Conservation (phyloP, 2,329 filamentous ascomycete genomes). For the Drechslerella stenobrocha region DNA sequence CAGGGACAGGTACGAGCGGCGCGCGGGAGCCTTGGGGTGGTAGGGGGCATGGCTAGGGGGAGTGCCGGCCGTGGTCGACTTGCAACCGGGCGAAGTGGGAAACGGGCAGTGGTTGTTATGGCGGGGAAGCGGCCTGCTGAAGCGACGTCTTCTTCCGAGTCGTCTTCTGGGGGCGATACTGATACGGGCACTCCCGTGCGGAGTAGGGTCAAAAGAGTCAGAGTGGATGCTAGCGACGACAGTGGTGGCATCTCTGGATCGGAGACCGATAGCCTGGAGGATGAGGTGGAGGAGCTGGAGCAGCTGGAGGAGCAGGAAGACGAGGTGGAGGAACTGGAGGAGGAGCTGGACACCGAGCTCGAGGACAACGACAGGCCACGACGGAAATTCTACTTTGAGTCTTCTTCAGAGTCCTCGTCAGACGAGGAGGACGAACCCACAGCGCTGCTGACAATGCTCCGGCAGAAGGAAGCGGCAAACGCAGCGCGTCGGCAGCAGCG, state of each 20-base stretch:
- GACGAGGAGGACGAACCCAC: constrained; percentile 28
- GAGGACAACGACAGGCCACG: constrained; percentile 1
- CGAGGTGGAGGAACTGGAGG: neutral
- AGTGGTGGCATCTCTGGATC: neutral
- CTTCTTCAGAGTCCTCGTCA: constrained; percentile 14
- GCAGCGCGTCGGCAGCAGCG: constrained; percentile 24
- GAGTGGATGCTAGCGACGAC: neutral
- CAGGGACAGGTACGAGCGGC: too few relatives aligned
- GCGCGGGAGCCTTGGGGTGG: too few relatives aligned
- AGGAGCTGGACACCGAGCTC: constrained; percentile 3
- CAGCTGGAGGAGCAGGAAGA: constrained; percentile 10
- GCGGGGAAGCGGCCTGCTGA: constrained; percentile 39
- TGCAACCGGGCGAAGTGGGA: constrained; percentile 9
- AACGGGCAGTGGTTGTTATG: constrained; percentile 15
- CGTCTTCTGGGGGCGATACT: constrained; percentile 1
- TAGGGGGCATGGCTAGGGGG: neutral
- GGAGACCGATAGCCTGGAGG: neutral
- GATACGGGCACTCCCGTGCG: neutral
- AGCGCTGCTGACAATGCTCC: constrained; percentile 21
- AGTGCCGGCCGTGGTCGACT: constrained; percentile 7
- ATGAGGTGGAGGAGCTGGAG: constrained; percentile 9
- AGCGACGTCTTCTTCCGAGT: neutral
- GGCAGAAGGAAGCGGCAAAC: constrained; percentile 24
- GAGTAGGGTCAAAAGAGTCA: constrained; percentile 6
- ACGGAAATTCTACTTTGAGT: constrained; percentile 36